Evolutionary conservation across 2,329 filamentous ascomycete genomes (phyloP), one percentile per base, ranked within the genome.

Genomic region (Nigrograna mackinnonii): DNA sequence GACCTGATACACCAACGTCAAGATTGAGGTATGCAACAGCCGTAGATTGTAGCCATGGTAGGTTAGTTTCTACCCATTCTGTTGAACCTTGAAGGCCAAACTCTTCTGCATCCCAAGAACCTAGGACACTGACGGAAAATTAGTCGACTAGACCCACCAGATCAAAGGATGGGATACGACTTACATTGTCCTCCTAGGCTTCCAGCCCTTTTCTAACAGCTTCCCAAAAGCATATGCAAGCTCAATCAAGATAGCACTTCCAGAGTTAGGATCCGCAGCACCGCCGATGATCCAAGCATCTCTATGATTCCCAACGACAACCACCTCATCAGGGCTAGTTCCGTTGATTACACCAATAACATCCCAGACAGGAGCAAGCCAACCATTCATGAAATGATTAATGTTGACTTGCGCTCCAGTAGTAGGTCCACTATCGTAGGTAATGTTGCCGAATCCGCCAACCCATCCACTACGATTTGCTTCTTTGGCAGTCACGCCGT

Each of bases 331-430:
- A 41, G 63, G 47, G 43, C 86, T 80, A 37, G 71, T 78, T 49
- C 79, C 82, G 49, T 83, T 83, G 60, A 89, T 82, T 13, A 89
- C 71, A 12, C 80, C 79, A 42, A 79, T 83, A 22, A 80, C 78
- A 64, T 89, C 83, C 89, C 89, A 95, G 32, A 91, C 70, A 5
- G 88, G 87, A 0, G 86, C 92, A 1, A 80, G 91, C 18, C 82
- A 82, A 59, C 92, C 91, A 34, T 89, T 80, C 67, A 92, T 87
- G 60, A 88, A 75, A 57, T 90, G 94, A 59, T 47, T 35, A 5
- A 58, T 47, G 18, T 51, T 44, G 4, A 58, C 31, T n/a, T 44
- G 16, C 1, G 46, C 54, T 82, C 76, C 16, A 91, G 76, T 56
- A 1, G 85, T 81, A 47, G 35, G 63, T 35, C 47, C 66, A 13